Evolutionary conservation across 1,284 basidiomycete genomes (phyloP), one percentile per base, ranked within the genome.

Genomic region (Pisolithus thermaeus): DNA sequence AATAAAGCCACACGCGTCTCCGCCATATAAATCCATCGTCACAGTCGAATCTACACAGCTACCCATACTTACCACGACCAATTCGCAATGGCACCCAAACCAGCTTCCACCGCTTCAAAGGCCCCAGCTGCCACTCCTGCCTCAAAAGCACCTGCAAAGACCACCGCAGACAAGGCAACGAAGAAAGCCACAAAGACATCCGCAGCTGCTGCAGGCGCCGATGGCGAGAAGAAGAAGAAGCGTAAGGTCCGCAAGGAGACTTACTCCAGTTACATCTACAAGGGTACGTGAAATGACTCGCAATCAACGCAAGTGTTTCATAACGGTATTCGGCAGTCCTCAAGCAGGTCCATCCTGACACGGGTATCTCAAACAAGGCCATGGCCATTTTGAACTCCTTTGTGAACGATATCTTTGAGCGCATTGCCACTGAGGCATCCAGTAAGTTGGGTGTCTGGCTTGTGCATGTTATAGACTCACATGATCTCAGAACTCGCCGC

Each of bases 191-290:
- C 77, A 46, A 70, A 76, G 42, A 58, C 56, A 48, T 65, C 71
- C 46, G 75, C 81, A 59, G 76, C 78, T 23, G 72, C 77, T 45
- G 67, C 79, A 32, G 75, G 75, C 47, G 81, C 76, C 56, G 86
- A 83, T 53, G 80, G 79, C 48, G 83, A 82, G 60, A 84, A 89
- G 77, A 91, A 92, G 85, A 91, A 90, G 83, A 79, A 86, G 70
- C 87, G 87, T 76, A 92, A 91, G 79, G 72, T 83, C 56, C 75
- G 85, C 70, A 88, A 87, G 80, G 89, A 92, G 78, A 90, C 89
- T 14, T 92, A 92, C 78, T 87, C 87, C 30, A 89, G 88, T 7
- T 93, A 92, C 79, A 92, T 93, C 74, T 92, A 92, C 81, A 92
- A 92, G 71, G 84, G 84, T 39, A 41, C 51, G 46, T 14, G 32